Evolutionary conservation across 768 basidiomycete species (phyloP), one percentile per base, ranked within the genome.

Genomic region (Kwoniella mangroviensis): DNA sequence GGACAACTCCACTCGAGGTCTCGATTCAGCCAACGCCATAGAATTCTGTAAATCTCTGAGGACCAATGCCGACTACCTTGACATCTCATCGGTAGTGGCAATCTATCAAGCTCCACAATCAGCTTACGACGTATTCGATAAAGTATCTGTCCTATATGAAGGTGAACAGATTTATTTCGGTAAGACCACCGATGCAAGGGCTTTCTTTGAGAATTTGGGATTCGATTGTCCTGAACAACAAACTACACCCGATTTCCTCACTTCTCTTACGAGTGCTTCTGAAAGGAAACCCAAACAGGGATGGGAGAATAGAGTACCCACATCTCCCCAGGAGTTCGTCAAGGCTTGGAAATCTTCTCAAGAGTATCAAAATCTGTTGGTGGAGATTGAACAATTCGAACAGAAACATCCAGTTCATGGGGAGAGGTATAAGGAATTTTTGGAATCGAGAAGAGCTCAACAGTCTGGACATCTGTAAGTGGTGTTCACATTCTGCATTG

Each of bases 401-500:
- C 58, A 75, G 28, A 67, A 78, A 51, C 78, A 79, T 66, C 83
- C 83, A 0, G 73, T 83, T 73, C 58, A 72, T 5, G 77, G 79
- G 15, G 74, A 75, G 28, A 66, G 71, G 28, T 90, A 91, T 76
- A 88, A 91, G 58, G 87, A 88, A 1, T 96, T 96, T 87, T 88
- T 90, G 57, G 87, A 86, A 9, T 90, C 92, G 0, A 72, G 82
- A 65, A 55, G 80, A 51, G 91, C 93, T 4, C 85, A 87, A 22
- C 88, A 87, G 11, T 90, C 92, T 79, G 94, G 94, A 85, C 89
- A 90, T 81, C 87, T 86, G 70, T 90, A 89, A 28, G 92, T 91
- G 4, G 2, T 10, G 90, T 15, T 90, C 79, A 81, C 90, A 75
- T 88, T 91, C 60, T 13, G 45, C 45, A 34, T 34, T 34, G 34